Evolutionary conservation across 2,329 filamentous ascomycete species (phyloP), one percentile per base, ranked within the genome.

Genomic region (Helotiales sp.): DNA sequence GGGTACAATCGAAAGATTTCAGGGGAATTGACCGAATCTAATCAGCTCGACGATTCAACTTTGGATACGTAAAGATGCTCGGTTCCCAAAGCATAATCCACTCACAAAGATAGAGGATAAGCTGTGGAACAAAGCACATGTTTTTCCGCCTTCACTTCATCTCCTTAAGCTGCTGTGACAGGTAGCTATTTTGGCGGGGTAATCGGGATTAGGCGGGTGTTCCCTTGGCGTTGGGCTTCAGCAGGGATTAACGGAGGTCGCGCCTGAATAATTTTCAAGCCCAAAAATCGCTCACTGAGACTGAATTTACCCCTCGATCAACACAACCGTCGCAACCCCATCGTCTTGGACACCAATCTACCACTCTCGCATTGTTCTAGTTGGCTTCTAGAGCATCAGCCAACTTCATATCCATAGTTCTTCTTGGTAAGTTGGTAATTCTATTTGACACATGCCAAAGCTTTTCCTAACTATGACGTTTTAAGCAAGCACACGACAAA

Each of bases 141-240:
- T n/a, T n/a, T n/a, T n/a, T n/a, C n/a, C n/a, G n/a, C n/a, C n/a
- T n/a, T n/a, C n/a, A n/a, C n/a, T n/a, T n/a, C n/a, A n/a, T n/a
- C n/a, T n/a, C n/a, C n/a, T n/a, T n/a, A n/a, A n/a, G n/a, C n/a
- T n/a, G n/a, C n/a, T n/a, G n/a, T n/a, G n/a, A n/a, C n/a, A n/a
- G n/a, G n/a, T n/a, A n/a, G n/a, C n/a, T n/a, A 38, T 12, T 15
- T 24, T 44, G 40, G 40, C 40, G 40, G 40, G 40, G 40, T 25
- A 44, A 12, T 44, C 40, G 40, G 40, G 13, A 15, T 2, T 13
- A 44, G 22, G 27, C 40, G 40, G 40, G 40, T 25, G 40, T 24
- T 6, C 15, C 40, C 40, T 44, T 44, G 40, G 40, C 40, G 46
- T 48, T 48, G 46, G 46, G 46, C 46, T 48, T 47, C 38, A 42